Evolutionary conservation across 305 asterid species (phyloP), one percentile per base, ranked within the genome.

Genomic region (Withania somnifera): DNA sequence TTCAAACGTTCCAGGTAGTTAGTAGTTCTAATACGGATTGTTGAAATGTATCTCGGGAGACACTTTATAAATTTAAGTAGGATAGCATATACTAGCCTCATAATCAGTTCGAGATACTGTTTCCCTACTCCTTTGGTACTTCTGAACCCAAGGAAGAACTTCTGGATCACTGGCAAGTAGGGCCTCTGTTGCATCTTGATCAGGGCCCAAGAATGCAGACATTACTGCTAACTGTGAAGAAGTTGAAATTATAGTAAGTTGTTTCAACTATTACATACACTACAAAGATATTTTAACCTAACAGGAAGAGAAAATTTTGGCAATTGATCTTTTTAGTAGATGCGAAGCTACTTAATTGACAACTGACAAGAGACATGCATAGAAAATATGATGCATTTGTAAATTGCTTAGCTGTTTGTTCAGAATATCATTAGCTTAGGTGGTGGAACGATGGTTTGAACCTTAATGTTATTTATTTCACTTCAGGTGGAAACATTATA

Each of bases 141-240:
- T 95, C 87, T 91, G 92, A 87, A 95, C 89, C 99, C 98, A 95
- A n/a, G 97, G 97, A 53, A 78, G 56, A 67, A 95, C 98, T 42
- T 95, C 94, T 11, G 98, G 93, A 84, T 95, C 99, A 4, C 88
- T 82, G 40, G 97, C 97, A 1, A 95, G 93, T 47, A 86, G 73
- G 67, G 90, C 89, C 88, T 95, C 99, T 0, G 95, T 94, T 68
- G 93, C 97, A 64, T 88, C 89, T 86, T 94, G 99, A 85, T 95
- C 97, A 7, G 97, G 97, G 61, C 98, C 99, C 87, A 95, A 86
- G 88, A 95, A 95, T 77, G 95, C 94, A n/a, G 98, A 93, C 98
- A 95, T 89, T 75, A 95, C 99, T 10, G 99, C 98, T 71, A 94
- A 86, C 98, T 95, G 95, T 17, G 20, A 61, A 76, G 34, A 71